These are phyloP conservation scores for Tetrahymena elliotti DNA, from an alignment of 73 alveolate species.

Conservation along the genomic window DNA sequence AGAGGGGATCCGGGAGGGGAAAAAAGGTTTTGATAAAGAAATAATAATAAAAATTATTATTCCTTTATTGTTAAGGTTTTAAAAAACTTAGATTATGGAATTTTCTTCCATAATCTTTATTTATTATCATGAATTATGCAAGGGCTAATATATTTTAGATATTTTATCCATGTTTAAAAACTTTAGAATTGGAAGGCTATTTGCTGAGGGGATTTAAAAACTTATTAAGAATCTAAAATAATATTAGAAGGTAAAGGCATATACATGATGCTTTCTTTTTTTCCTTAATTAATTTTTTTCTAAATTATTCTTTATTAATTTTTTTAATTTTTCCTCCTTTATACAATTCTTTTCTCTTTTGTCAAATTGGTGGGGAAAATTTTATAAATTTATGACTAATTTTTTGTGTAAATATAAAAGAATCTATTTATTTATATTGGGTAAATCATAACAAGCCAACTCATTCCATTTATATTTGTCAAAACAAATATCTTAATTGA, in stretches of 20 bases:
- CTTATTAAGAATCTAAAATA: background rate
- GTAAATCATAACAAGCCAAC: no score
- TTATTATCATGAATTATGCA: background rate
- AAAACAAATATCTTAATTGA: no score
- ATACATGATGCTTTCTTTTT: background rate
- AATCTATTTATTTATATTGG: no score
- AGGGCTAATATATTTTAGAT: background rate
- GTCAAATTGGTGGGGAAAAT: background rate
- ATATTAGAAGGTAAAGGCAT: background rate
- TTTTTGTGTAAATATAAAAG: no score
- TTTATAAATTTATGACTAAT: no score
- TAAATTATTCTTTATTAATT: background rate
- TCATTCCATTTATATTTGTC: no score
- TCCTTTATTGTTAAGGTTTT: background rate
- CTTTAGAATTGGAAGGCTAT: background rate
- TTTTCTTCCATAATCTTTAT: background rate
- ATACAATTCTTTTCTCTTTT: background rate
- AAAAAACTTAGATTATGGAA: background rate
- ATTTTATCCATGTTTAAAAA: background rate
- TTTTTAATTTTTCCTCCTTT: background rate
- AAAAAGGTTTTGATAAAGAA: background rate
- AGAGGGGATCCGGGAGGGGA: background rate
- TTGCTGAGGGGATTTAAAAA: background rate
- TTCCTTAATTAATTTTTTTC: background rate
- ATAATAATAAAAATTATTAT: background rate